phyloP scores from a whole-genome alignment of 495 filamentous ascomycete genomes.

The Talaromyces proteolyticus region DNA sequence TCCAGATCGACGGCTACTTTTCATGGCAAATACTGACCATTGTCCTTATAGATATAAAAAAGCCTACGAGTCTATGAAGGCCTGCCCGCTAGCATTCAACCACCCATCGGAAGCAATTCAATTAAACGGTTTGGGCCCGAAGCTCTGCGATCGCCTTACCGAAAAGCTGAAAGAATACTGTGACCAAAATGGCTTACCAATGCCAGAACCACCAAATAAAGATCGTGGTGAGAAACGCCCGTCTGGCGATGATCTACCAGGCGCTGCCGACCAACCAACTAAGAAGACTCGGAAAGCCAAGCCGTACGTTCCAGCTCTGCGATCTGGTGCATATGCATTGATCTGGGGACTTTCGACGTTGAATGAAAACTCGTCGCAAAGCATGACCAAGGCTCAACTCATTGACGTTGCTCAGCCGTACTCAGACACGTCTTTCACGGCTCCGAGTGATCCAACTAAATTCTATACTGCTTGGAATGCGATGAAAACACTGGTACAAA shows the following conservation, averaged over 20 bases:
- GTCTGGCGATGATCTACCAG: slow-evolving; percentile 30
- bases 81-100: slow-evolving; percentile 65
- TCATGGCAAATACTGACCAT: slow-evolving; percentile 10
- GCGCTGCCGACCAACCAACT: slow-evolving; percentile 29
- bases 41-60: slow-evolving; percentile 55
- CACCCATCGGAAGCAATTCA: slow-evolving; percentile 72
- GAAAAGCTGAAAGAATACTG: slow-evolving; percentile 64
- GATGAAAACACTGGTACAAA: slow-evolving; percentile 71
- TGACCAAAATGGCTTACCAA: slow-evolving; percentile 60
- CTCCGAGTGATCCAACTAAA: slow-evolving; percentile 58
- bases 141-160: slow-evolving; percentile 64
- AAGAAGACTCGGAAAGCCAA: slow-evolving; percentile 63
- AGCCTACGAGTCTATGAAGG: slow-evolving; percentile 76
- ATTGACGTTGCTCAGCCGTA: slow-evolving; percentile 66
- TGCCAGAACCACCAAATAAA: slow-evolving; percentile 53
- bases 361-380: slow-evolving; percentile 45
- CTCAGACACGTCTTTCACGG: slow-evolving; percentile 71
- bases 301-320: slow-evolving; percentile 64
- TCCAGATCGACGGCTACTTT: background rate
- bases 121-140: slow-evolving; percentile 66
- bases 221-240: slow-evolving; percentile 35
- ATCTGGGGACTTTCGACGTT: slow-evolving; percentile 60
- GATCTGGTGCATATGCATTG: slow-evolving; percentile 71
- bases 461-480: slow-evolving; percentile 82
- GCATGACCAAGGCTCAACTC: slow-evolving; percentile 62